Evolutionary conservation across 441 rosid species (phyloP).

Genomic region (Gossypium gossypioides): DNA sequence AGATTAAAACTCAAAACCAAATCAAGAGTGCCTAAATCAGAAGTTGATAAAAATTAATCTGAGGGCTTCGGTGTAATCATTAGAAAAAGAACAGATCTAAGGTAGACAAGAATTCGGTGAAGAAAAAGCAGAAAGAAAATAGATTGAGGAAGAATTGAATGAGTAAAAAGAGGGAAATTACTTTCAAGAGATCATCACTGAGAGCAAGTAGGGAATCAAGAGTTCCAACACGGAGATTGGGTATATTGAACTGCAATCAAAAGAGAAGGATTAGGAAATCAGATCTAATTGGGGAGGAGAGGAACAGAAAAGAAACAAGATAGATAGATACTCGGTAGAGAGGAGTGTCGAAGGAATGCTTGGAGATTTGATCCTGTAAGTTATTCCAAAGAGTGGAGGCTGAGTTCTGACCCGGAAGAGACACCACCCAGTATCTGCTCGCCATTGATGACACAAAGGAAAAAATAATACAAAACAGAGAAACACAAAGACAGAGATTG

Average conservation of each 20-base stretch:
- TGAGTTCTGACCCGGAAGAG: slow-evolving; percentile 77
- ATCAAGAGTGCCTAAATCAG: not conserved
- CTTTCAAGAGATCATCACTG: slow-evolving; percentile 90
- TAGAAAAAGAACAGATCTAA: not conserved
- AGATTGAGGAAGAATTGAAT: not conserved
- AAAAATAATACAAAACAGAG: not conserved
- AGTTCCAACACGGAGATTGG: slow-evolving; percentile 96
- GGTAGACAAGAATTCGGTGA: not conserved
- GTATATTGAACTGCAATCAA: slow-evolving; percentile 66
- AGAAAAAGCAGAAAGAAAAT: not conserved
- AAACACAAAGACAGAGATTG: not conserved
- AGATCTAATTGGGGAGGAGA: not conserved
- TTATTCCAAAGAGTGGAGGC: slow-evolving; percentile 64
- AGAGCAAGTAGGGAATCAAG: slow-evolving; percentile 91
- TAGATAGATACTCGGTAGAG: slow-evolving; percentile 62
- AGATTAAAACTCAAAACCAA: not conserved
- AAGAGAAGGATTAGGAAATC: not conserved
- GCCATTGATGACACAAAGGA: slow-evolving; percentile 42
- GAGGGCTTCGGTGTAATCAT: not conserved
- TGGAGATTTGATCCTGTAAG: slow-evolving; percentile 84
- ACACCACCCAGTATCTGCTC: slow-evolving; percentile 79
- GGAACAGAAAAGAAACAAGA: slow-evolving; percentile 11
- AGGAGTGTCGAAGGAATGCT: slow-evolving; percentile 89
- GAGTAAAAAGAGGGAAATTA: slow-evolving; percentile 14
- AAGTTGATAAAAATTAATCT: not conserved